Evolutionary conservation across 768 basidiomycete genomes (phyloP).

Genomic region (Mycena vitilis): DNA sequence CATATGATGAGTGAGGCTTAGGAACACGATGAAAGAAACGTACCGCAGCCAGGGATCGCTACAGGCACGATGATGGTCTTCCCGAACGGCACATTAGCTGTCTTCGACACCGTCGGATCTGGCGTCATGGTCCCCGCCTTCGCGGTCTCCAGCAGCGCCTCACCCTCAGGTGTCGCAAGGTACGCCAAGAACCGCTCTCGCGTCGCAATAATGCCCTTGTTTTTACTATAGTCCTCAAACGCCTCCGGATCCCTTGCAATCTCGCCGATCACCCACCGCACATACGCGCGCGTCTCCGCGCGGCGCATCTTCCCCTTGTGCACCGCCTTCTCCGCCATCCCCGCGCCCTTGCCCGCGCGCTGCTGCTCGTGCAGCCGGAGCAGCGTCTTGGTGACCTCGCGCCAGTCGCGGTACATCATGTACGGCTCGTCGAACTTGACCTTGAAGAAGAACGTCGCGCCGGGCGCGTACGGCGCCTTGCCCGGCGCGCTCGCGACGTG

Average conservation of each 20-base stretch:
- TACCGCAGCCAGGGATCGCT: slow-evolving; percentile 94
- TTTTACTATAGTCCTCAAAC: slow-evolving; percentile 74
- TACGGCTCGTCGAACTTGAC: slow-evolving; percentile 99
- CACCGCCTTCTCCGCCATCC: slow-evolving; percentile 50
- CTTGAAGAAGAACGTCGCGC: slow-evolving; percentile 97
- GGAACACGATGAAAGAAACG: slow-evolving; percentile 42
- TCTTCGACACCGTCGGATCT: not conserved
- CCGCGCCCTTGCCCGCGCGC: slow-evolving; percentile 37
- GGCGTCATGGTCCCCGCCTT: slow-evolving; percentile 46
- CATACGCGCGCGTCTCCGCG: slow-evolving; percentile 82
- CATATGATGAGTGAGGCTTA: not conserved
- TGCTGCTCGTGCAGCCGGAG: slow-evolving; percentile 52
- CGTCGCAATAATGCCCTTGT: slow-evolving; percentile 87
- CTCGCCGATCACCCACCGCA: slow-evolving; percentile 84
- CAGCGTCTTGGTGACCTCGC: slow-evolving; percentile 90
- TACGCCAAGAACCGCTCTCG: slow-evolving; percentile 84
- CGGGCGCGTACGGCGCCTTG: slow-evolving; percentile 75
- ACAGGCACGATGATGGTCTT: slow-evolving; percentile 91
- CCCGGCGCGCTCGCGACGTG: slow-evolving; percentile 52
- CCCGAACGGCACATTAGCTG: slow-evolving; percentile 46
- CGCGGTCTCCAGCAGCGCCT: slow-evolving; percentile 44
- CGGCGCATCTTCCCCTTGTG: slow-evolving; percentile 78
- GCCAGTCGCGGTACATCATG: slow-evolving; percentile 98
- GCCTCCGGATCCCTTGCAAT: slow-evolving; percentile 68
- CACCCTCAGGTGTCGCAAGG: slow-evolving; percentile 63